These are phyloP conservation scores for Pyricularia grisea DNA, from an alignment of 2,329 filamentous ascomycete species.

Conservation along the genomic window DNA sequence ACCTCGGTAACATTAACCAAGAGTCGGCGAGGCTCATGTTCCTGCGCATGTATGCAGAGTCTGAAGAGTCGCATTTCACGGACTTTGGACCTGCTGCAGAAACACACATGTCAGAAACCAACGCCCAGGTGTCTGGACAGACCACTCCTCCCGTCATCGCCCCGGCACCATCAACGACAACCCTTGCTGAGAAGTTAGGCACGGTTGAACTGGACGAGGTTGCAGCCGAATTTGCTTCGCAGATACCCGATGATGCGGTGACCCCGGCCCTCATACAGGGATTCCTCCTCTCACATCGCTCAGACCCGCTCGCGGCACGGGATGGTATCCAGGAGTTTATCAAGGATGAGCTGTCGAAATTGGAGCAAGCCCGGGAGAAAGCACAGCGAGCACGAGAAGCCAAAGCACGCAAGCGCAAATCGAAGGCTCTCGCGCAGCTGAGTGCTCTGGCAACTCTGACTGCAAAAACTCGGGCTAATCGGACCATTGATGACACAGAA, in stretches of 20 bases:
- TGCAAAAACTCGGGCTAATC: neutral
- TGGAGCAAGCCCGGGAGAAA: neutral
- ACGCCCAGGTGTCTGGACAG: neutral
- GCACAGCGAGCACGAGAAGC: neutral
- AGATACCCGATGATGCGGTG: constrained; percentile 36
- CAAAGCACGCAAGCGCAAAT: neutral
- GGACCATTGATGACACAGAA: neutral
- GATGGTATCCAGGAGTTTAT: neutral
- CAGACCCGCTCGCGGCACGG: neutral
- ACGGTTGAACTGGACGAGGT: constrained; percentile 29
- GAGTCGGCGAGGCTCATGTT: constrained; percentile 35
- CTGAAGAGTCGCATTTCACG: constrained; percentile 12
- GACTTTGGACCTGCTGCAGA: neutral
- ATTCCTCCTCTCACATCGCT: constrained; percentile 30
- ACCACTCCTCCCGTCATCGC: constrained; percentile 8
- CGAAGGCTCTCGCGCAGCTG: neutral
- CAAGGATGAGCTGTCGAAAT: neutral
- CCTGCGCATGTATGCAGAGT: constrained; percentile 32
- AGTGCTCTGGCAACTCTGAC: neutral
- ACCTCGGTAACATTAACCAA: constrained; percentile 40
- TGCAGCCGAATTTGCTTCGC: constrained; percentile 41
- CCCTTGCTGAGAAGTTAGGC: neutral
- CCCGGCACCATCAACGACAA: constrained; percentile 2
- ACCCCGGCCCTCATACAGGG: constrained; percentile 41
- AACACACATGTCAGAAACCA: constrained; percentile 3